Evolutionary conservation across 2,329 filamentous ascomycete genomes (phyloP), one percentile per base, ranked within the genome.

Genomic region (Sclerotinia subarctica): DNA sequence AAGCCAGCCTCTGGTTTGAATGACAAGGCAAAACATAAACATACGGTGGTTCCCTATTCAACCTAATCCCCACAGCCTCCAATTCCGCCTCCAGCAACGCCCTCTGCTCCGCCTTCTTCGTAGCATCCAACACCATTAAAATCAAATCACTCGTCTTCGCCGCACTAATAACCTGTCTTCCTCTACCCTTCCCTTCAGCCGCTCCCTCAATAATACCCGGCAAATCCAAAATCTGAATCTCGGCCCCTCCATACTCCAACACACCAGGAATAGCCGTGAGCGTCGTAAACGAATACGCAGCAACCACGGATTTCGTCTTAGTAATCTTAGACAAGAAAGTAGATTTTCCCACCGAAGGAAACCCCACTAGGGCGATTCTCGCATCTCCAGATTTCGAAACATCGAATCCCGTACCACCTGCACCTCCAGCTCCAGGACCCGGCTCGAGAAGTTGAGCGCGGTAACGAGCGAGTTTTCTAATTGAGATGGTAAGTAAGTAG

Each of bases 311-410:
- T 77, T 93, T 93, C 51, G 96, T 99, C 82, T 97, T 98, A 62
- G 95, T 99, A 78, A 99, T 96, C 78, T 98, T 97, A 60, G 94
- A 97, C n/a, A 99, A 80, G 78, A 99, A 98, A 0, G 95, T 99
- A 2, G 95, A 99, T 82, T 99, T 99, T 78, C 95, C 95, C 64
- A 99, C 95, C 0, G 96, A 99, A 0, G 96, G 95, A 75, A 99
- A 99, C n/a, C 95, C 95, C 66, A 99, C 96, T 2, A 99, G 87
- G 1, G 96, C 93, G 81, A 99, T 98, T 76, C 95, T 89, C 19
- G 95, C 95, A 83, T 99, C 95, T 71, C 95, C 95, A 73, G 90
- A 94, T 81, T 99, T 99, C 79, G 91, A 95, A 53, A 99, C 95
- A 77, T 94, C 91, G 79, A 96, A 99, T 13, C 95, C 95, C 3